These are phyloP conservation scores for Schwanniomyces polymorphus DNA, from an alignment of 805 yeast species.

Conservation along the genomic window DNA sequence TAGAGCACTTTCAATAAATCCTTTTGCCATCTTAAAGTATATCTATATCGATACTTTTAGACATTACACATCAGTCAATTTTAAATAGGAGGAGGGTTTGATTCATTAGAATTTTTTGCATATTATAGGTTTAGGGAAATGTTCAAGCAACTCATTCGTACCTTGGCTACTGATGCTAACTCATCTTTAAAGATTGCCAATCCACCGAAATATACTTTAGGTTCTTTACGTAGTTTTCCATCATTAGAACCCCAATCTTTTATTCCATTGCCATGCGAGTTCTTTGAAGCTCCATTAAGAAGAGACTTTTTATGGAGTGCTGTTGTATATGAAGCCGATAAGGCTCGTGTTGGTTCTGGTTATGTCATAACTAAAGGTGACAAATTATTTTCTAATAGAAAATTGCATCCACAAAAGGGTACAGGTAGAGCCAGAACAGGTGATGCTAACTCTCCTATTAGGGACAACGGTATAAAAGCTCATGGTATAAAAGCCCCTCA, in stretches of 20 bases:
- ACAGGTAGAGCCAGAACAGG: slow-evolving; percentile 95
- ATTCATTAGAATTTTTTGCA: neutral
- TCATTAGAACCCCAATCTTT: slow-evolving; percentile 81
- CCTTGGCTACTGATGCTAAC: slow-evolving; percentile 26
- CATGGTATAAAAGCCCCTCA: slow-evolving; percentile 88
- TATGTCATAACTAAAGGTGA: slow-evolving; percentile 86
- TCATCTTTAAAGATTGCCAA: slow-evolving; percentile 21
- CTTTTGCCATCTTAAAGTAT: neutral
- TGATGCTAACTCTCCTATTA: slow-evolving; percentile 90
- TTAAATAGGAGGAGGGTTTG: neutral
- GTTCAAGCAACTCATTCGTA: slow-evolving; percentile 25
- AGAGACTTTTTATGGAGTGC: slow-evolving; percentile 95
- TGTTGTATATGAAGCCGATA: slow-evolving; percentile 87
- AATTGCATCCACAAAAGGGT: slow-evolving; percentile 88
- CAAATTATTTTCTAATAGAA: slow-evolving; percentile 80
- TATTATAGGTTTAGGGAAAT: neutral
- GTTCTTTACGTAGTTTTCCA: slow-evolving; percentile 83
- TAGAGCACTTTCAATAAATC: neutral
- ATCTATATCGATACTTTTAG: neutral
- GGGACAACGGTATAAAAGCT: slow-evolving; percentile 88
- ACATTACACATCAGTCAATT: neutral
- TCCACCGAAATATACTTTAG: slow-evolving; percentile 73
- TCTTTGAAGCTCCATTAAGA: slow-evolving; percentile 75
- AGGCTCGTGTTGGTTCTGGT: slow-evolving; percentile 83
- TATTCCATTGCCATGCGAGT: slow-evolving; percentile 71